Conservation (phyloP, 371 early-diverging fungal species). For the Phascolomyces articulosus region DNA sequence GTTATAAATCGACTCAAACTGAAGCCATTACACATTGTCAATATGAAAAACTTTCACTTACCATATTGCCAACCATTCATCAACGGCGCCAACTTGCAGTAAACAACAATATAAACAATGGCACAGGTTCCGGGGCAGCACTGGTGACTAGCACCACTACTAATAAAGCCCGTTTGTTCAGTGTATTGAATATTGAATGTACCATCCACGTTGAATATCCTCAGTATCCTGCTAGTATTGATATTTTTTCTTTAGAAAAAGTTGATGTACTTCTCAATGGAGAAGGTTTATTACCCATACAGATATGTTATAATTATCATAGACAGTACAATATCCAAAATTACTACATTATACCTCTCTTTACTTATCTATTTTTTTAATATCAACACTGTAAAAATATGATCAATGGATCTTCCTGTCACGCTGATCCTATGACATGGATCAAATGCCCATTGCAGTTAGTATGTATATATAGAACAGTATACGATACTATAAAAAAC, state of each 20-base stretch:
- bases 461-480: neutral
- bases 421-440: neutral
- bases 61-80: neutral
- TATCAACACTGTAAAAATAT: neutral
- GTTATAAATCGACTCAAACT: neutral
- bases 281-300: neutral
- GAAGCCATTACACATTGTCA: neutral
- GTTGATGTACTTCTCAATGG: constrained; percentile 6
- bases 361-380: neutral
- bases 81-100: neutral
- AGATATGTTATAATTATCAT: neutral
- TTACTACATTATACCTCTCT: neutral
- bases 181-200: neutral
- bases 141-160: neutral
- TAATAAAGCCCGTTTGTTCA: neutral
- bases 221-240: neutral
- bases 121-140: too few species aligned
- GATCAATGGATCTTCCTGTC: constrained; percentile 1
- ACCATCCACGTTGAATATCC: constrained; percentile 1
- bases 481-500: neutral
- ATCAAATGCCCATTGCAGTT: neutral
- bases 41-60: neutral
- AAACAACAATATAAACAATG: neutral
- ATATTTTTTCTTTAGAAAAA: constrained; percentile 7
- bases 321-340: too few species aligned